Evolutionary conservation across 257 asterid genomes (phyloP).

Genomic region (Nicotiana obtusifolia): DNA sequence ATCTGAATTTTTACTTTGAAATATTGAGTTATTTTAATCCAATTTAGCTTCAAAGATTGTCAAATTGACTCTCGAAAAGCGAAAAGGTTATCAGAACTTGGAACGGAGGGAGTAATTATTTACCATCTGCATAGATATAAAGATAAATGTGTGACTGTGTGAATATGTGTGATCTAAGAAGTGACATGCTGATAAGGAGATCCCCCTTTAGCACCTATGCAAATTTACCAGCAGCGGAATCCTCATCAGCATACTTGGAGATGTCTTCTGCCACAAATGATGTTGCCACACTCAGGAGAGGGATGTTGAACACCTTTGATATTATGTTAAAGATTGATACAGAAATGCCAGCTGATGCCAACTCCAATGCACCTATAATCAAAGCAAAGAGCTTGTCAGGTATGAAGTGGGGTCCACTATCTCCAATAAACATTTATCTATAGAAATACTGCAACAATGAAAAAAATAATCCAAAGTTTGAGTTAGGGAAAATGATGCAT

Average conservation of each 20-base stretch:
- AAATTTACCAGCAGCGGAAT: conserved; percentile 22
- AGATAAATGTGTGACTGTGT: background rate
- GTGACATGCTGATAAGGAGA: background rate
- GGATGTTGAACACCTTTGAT: conserved; percentile 45
- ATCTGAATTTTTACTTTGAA: too few species aligned
- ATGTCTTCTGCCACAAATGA: conserved; percentile 49
- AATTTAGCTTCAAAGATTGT: too few species aligned
- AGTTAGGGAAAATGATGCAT: background rate
- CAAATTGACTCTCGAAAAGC: too few species aligned
- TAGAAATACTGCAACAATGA: background rate
- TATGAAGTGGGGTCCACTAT: background rate
- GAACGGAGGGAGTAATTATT: background rate
- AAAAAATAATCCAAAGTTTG: background rate
- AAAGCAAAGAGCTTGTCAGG: conserved; percentile 10
- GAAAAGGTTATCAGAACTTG: too few species aligned
- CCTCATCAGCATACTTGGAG: conserved; percentile 21
- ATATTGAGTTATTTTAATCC: too few species aligned
- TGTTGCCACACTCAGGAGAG: conserved; percentile 44
- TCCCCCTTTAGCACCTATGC: background rate
- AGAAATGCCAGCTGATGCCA: conserved; percentile 46
- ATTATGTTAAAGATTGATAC: conserved; percentile 36
- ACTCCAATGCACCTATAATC: conserved; percentile 32
- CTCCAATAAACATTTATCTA: background rate
- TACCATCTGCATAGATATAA: background rate
- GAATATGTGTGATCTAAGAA: background rate